Evolutionary conservation across 2,329 filamentous ascomycete genomes (phyloP), one percentile per base, ranked within the genome.

Genomic region (Colletotrichum eremochloae): DNA sequence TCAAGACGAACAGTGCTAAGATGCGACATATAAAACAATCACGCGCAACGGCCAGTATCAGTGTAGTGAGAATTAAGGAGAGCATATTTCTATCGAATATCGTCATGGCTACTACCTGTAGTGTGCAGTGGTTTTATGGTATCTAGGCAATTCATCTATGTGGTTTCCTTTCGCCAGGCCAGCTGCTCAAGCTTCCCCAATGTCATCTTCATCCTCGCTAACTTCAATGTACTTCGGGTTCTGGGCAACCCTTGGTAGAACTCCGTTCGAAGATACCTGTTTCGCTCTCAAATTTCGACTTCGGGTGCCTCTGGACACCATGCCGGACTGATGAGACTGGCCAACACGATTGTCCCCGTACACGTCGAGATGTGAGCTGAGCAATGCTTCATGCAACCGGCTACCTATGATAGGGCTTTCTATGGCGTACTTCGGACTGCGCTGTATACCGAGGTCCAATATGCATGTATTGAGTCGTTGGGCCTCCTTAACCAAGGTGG

Each of bases 271-370:
- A 38, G 44, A 48, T 1, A 29, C 20, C 57, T 50, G 29, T 12
- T 5, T 61, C 29, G n/a, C 38, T 38, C 64, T 67, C 12, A 18
- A 36, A 46, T 24, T 53, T 15, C 64, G 56, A 11, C 64, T 29
- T 36, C 64, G 64, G 60, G 64, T 62, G 29, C 63, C 18, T 14
- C 55, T 14, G n/a, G 36, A 61, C n/a, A 67, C 29, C 20, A 42
- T 50, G 4, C 24, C 56, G 11, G 64, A 33, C 18, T 53, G 46
- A n/a, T 42, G 24, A 52, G 24, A 29, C 38, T 53, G 64, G 18
- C n/a, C 15, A 40, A 56, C 31, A 6, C 60, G 36, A 15, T 57
- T 40, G 15, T 65, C 60, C 12, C 60, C 66, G 18, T 56, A 65
- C 11, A 68, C 20, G 14, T 68, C 66, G 14, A 65, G 24, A 2